Evolutionary conservation across 202 grass and related monocot species (phyloP).

Genomic region (Schoenoplectus tabernaemontani): DNA sequence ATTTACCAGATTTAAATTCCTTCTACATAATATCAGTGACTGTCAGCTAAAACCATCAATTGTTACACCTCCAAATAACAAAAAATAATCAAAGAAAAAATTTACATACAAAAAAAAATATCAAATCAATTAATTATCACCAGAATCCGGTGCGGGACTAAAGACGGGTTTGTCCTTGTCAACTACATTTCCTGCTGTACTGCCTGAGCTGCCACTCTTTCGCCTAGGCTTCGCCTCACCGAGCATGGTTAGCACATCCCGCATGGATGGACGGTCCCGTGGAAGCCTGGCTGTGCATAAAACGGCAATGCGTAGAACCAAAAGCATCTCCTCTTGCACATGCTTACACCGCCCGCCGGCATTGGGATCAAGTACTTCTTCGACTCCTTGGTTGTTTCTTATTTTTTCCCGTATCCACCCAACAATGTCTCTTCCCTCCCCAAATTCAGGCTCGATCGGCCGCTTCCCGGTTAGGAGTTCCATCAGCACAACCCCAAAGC

Average conservation of each 20-base stretch:
- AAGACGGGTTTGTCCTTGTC: constrained; percentile 93
- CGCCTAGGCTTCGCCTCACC: constrained; percentile 67
- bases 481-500: constrained; percentile 89
- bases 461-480: constrained; percentile 64
- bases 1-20: constrained; percentile 7
- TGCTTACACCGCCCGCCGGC: constrained; percentile 51
- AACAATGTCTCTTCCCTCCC: constrained; percentile 71
- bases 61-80: constrained; percentile 8
- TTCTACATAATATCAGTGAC: not conserved
- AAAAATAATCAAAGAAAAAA: not conserved
- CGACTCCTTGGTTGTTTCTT: constrained; percentile 38
- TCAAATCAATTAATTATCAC: constrained; percentile 26
- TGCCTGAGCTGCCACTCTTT: constrained; percentile 70
- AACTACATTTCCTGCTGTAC: constrained; percentile 11
- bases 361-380: constrained; percentile 45
- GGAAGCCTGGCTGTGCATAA: constrained; percentile 79
- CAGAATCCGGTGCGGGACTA: constrained; percentile 54
- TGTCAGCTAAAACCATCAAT: not conserved
- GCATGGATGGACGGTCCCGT: constrained; percentile 67
- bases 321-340: constrained; percentile 90
- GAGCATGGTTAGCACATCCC: constrained; percentile 86
- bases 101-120: constrained; percentile 30
- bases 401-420: constrained; percentile 70
- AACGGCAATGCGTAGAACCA: constrained; percentile 66
- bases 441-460: constrained; percentile 62